phyloP scores from a whole-genome alignment of 306 rosid genomes.

The Pterocarpus macrocarpus region DNA sequence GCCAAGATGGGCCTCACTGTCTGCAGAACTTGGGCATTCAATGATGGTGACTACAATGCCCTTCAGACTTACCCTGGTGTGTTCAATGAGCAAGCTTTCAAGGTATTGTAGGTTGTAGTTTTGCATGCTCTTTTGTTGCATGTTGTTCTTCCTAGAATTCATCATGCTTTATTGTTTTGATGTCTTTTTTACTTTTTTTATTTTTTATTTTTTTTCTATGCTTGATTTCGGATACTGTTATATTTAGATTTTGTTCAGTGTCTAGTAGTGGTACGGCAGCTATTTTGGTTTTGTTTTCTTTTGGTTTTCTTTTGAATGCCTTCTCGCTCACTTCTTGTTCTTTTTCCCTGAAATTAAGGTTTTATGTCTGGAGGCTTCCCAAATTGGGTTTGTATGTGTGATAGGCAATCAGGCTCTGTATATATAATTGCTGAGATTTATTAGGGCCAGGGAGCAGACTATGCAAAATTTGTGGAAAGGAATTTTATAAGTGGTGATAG shows the following conservation, averaged over 20 bases:
- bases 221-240: constrained; percentile 30
- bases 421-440: constrained; percentile 38
- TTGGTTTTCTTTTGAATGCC: background rate
- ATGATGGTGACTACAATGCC: constrained; percentile 92
- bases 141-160: constrained; percentile 1
- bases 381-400: constrained; percentile 29
- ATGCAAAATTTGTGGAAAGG: constrained; percentile 23
- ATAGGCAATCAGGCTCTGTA: constrained; percentile 32
- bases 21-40: constrained; percentile 98
- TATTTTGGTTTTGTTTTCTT: constrained; percentile 28
- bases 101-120: constrained; percentile 58
- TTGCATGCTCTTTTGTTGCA: constrained; percentile 11
- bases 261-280: constrained; percentile 25
- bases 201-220: constrained; percentile 14
- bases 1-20: constrained; percentile 94
- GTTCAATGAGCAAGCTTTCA: constrained; percentile 83
- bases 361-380: constrained; percentile 35
- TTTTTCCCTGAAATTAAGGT: constrained; percentile 41
- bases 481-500: background rate
- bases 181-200: background rate
- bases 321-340: constrained; percentile 21
- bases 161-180: constrained; percentile 9
- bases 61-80: constrained; percentile 92
- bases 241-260: constrained; percentile 39
- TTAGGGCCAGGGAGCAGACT: constrained; percentile 1